phyloP scores from a whole-genome alignment of 495 filamentous ascomycete genomes.

The Barbatosphaeria neglecta region DNA sequence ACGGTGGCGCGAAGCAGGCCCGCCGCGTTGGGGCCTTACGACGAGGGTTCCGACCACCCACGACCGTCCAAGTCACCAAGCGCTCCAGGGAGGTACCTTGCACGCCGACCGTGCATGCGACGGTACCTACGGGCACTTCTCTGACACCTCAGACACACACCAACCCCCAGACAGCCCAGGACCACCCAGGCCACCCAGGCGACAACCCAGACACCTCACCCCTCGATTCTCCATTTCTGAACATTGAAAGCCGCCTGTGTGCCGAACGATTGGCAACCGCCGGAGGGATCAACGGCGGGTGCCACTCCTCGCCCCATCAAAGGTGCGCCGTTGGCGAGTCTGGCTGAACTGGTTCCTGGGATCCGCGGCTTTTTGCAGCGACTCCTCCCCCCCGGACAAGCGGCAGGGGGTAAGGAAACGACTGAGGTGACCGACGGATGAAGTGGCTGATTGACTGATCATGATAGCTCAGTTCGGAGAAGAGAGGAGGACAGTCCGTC shows the following conservation, averaged over 20 bases:
- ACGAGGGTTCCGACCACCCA: slow-evolving; percentile 15
- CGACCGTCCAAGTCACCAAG: slow-evolving; percentile 13
- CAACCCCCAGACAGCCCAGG: too few species aligned
- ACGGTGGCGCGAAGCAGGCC: slow-evolving; percentile 5
- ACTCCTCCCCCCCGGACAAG: neutral
- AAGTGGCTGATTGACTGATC: neutral
- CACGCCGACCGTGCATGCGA: neutral
- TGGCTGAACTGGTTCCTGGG: neutral
- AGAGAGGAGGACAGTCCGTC: neutral
- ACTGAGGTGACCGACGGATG: too few species aligned
- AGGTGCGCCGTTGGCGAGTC: neutral
- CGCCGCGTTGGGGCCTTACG: slow-evolving; percentile 18
- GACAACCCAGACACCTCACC: neutral
- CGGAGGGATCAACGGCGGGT: neutral
- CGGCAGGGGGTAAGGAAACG: too few species aligned
- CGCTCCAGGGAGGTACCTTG: neutral
- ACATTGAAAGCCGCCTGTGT: neutral
- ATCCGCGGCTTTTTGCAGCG: neutral
- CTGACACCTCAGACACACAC: neutral
- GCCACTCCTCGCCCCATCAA: too few species aligned
- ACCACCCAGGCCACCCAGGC: too few species aligned
- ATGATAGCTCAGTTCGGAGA: neutral
- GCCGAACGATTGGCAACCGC: neutral
- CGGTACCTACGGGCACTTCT: neutral
- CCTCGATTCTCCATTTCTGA: neutral